phyloP scores from a whole-genome alignment of 78 protist genomes.

The Cavenderia fasciculata region DNA sequence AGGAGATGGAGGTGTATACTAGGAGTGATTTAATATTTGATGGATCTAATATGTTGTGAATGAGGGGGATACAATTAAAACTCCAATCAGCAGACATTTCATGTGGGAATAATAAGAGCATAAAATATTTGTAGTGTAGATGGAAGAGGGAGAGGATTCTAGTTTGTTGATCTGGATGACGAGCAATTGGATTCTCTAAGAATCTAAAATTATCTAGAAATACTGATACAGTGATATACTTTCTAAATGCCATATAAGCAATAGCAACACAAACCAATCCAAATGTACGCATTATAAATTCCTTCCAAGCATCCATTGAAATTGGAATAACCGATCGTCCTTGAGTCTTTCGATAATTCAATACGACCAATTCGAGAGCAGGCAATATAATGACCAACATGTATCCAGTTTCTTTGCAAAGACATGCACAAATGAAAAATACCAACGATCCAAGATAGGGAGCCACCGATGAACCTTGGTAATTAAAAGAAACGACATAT shows the following conservation, averaged over 20 bases:
- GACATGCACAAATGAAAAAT: not conserved
- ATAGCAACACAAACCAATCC: not conserved
- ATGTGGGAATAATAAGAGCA: constrained; percentile 24
- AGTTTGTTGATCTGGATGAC: not conserved
- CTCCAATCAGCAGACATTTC: constrained; percentile 49
- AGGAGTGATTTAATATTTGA: not conserved
- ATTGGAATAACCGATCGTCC: not conserved
- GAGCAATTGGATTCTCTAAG: constrained; percentile 70
- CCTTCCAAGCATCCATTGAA: not conserved
- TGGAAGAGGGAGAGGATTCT: not conserved
- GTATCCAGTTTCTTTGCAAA: constrained; percentile 9
- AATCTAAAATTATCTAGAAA: constrained; percentile 25
- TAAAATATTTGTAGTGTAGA: constrained; percentile 12
- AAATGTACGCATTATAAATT: not conserved
- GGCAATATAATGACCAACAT: constrained; percentile 8
- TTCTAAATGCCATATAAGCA: not conserved
- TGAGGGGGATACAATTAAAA: constrained; percentile 45
- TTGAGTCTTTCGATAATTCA: not conserved
- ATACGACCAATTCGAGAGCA: not conserved
- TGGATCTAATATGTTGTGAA: not conserved
- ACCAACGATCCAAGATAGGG: not conserved
- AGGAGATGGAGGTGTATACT: not conserved
- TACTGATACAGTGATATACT: constrained; percentile 27
- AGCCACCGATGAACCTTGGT: not conserved
- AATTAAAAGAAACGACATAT: not conserved